A percentile compares a stretch with the other conserved stretches of the same genome.
Evolutionary conservation across 768 basidiomycete genomes (phyloP).

Genomic region (Amanita polypyramis): DNA sequence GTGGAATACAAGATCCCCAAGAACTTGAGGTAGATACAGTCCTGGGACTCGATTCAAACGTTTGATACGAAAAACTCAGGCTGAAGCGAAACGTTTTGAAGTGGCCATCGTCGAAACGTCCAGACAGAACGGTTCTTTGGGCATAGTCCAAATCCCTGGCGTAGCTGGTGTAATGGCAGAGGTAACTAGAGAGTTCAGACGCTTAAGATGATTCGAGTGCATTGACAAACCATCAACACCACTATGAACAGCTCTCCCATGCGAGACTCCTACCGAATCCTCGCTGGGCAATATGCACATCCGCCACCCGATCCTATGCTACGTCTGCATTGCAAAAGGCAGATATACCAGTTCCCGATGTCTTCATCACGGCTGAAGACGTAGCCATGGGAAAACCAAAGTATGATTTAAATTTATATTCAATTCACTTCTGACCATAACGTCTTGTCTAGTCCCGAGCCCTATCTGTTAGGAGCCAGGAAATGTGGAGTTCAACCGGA

Average conservation of each 20-base stretch:
- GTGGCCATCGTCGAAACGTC: slow-evolving; percentile 61
- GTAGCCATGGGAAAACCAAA: slow-evolving; percentile 75
- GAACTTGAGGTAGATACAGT: slow-evolving; percentile 47
- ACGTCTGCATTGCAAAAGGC: slow-evolving; percentile 56
- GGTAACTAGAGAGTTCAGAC: slow-evolving; percentile 21
- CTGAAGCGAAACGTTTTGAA: slow-evolving; percentile 73
- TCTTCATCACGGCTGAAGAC: slow-evolving; percentile 77
- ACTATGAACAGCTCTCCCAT: slow-evolving; percentile 23
- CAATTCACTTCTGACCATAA: slow-evolving; percentile 18
- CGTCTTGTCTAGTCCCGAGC: slow-evolving; percentile 46
- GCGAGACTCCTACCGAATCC: slow-evolving; percentile 38
- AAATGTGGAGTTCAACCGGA: slow-evolving; percentile 51
- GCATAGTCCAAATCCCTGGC: slow-evolving; percentile 69
- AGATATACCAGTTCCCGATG: slow-evolving; percentile 57
- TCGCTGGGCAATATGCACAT: slow-evolving; percentile 82
- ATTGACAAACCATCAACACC: not conserved
- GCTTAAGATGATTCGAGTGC: not conserved
- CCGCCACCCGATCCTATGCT: slow-evolving; percentile 73
- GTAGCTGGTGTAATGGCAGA: slow-evolving; percentile 47
- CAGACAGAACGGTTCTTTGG: slow-evolving; percentile 37
- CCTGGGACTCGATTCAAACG: not conserved
- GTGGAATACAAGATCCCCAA: slow-evolving; percentile 56
- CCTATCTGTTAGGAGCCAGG: slow-evolving; percentile 81
- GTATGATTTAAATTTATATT: slow-evolving; percentile 21
- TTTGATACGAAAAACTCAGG: slow-evolving; percentile 22